Evolutionary conservation across 371 early-diverging fungal species (phyloP).

Genomic region (Rhizomucor miehei): DNA sequence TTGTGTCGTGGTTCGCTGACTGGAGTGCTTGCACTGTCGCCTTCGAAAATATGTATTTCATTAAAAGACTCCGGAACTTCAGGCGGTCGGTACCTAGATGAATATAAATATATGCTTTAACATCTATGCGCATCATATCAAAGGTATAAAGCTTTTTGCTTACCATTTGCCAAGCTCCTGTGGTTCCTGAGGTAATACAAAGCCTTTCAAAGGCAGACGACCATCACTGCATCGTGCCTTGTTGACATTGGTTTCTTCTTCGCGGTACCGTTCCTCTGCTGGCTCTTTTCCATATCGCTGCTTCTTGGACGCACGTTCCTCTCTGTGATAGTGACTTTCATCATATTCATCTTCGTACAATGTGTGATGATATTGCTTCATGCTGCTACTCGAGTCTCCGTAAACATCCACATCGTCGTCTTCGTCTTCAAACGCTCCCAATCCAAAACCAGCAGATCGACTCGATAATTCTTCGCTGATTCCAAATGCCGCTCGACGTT

Average conservation of each 20-base stretch:
- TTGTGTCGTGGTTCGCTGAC: slow-evolving; percentile 16
- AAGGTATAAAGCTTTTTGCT: slow-evolving; percentile 5
- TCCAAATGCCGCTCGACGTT: slow-evolving; percentile 33
- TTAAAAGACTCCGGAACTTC: slow-evolving; percentile 54
- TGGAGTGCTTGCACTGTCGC: background rate
- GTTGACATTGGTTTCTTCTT: slow-evolving; percentile 1
- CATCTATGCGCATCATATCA: background rate
- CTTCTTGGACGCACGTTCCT: slow-evolving; percentile 10
- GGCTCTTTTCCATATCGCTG: slow-evolving; percentile 9
- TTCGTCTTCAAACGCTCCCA: slow-evolving; percentile 53
- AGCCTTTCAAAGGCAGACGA: slow-evolving; percentile 55
- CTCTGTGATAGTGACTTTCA: slow-evolving; percentile 11
- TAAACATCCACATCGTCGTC: slow-evolving; percentile 54
- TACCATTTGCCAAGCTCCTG: slow-evolving; percentile 54
- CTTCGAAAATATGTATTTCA: slow-evolving; percentile 37
- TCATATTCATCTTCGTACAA: slow-evolving; percentile 41
- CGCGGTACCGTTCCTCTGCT: background rate
- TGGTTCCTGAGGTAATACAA: slow-evolving; percentile 40
- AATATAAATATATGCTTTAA: background rate
- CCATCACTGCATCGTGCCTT: slow-evolving; percentile 51
- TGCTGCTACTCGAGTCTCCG: slow-evolving; percentile 8
- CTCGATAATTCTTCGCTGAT: slow-evolving; percentile 7
- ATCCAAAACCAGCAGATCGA: slow-evolving; percentile 26
- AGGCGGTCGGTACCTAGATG: slow-evolving; percentile 55
- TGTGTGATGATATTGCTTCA: slow-evolving; percentile 28